Evolutionary conservation across 495 filamentous ascomycete species (phyloP), one percentile per base, ranked within the genome.

Genomic region (Xylaria curta): DNA sequence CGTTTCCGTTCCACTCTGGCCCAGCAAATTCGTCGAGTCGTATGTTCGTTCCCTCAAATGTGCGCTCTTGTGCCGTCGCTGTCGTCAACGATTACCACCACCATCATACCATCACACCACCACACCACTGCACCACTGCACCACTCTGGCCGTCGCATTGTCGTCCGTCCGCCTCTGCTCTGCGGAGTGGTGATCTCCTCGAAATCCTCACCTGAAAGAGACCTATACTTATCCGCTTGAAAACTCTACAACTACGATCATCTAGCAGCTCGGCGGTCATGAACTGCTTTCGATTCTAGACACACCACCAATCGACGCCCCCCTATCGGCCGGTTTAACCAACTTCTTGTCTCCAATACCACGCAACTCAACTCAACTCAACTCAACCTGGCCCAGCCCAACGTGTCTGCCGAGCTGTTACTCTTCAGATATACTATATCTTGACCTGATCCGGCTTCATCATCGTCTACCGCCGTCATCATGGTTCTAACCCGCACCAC

Each of bases 401-500:
- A 49, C 42, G 19, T 67, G 65, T 42, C 65, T 67, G n/a, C 58
- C 58, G 31, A 60, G 33, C n/a, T 38, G n/a, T 38, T 33, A 21
- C 19, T 4, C 12, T 38, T 33, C 17, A 38, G 58, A 36, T 60
- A 38, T 21, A 60, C n/a, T 8, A 5, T 38, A 60, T 38, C 33
- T 60, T 13, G 56, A 60, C 38, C 26, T 21, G n/a, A 13, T 6
- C 24, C 40, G 12, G 36, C 12, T 31, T 66, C 26, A 28, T 60
- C 12, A 13, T 46, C 46, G 42, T 46, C 40, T 54, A 46, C 40
- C 38, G 24, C 54, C 51, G 53, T 42, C 75, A 82, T 74, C 12
- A 86, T 86, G 85, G 85, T 86, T 65, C 85, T 86, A 79, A 85
- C 81, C 3, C 85, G 96, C 86, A 93, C 95, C 78, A 93, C 90